Evolutionary conservation across 1,284 basidiomycete species (phyloP), one percentile per base, ranked within the genome.

Genomic region (Anthracocystis panici-leucophaei): DNA sequence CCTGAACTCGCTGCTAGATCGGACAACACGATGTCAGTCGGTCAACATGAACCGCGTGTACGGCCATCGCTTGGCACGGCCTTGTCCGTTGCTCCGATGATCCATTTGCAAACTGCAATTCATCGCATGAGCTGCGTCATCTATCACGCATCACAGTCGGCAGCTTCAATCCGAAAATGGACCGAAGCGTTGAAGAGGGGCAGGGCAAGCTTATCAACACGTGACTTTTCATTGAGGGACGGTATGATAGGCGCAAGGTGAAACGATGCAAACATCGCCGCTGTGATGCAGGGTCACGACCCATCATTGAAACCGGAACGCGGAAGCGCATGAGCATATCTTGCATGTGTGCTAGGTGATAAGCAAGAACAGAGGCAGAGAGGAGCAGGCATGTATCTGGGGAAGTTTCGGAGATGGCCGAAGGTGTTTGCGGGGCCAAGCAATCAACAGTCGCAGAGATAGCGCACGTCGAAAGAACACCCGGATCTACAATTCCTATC

Each of bases 341-440:
- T 9, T 12, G 25, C 25, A 42, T 27, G 11, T n/a, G 54, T 11
- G 23, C 7, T 10, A n/a, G 12, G 46, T 38, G 42, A 46, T 35
- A 57, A 55, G 35, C n/a, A 33, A 33, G 18, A 25, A 29, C 3
- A 4, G 27, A 29, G n/a, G 6, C 21, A 23, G 27, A 11, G 35
- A 25, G 38, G 35, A 16, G 3, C 35, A 27, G 35, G 14, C 35
- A 38, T 38, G 40, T 44, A 48, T 31, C 25, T 49, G 56, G 65
- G 59, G 59, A 58, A 63, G 65, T 46, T 60, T 73, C 70, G 70
- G 70, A 73, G 56, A 64, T 57, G 60, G 48, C 70, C 70, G 70
- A 73, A n/a, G 18, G 7, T 12, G 25, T 38, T 55, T 25, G 70
- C 57, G 70, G 70, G 70, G 70, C 25, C 57, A 50, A 60, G 65